Evolutionary conservation across 2,329 filamentous ascomycete genomes (phyloP).

Genomic region (Aspergillus hiratsukae): DNA sequence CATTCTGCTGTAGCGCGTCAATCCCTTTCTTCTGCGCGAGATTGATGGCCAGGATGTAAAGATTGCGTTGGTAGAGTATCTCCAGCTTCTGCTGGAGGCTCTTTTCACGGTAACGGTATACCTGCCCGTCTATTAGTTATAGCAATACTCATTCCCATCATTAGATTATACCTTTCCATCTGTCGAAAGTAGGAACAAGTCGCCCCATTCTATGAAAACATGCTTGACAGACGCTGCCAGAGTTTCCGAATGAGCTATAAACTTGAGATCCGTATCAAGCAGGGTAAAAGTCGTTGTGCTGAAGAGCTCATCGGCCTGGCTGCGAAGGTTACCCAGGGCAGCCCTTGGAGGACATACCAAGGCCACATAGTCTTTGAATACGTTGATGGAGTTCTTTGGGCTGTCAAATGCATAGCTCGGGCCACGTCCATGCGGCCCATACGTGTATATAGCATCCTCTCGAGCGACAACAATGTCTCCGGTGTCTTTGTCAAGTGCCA

Average conservation of each 20-base stretch:
- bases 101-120: constrained; percentile 87
- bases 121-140: constrained; percentile 45
- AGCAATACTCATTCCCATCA: neutral
- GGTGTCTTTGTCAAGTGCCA: constrained; percentile 75
- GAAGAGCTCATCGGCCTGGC: constrained; percentile 71
- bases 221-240: constrained; percentile 74
- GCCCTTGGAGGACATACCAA: constrained; percentile 74
- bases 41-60: constrained; percentile 88
- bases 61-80: constrained; percentile 87
- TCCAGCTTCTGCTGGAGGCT: constrained; percentile 85
- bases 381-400: constrained; percentile 73
- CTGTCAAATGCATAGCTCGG: constrained; percentile 89
- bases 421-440: constrained; percentile 77
- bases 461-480: constrained; percentile 87
- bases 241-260: constrained; percentile 84
- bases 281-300: constrained; percentile 84
- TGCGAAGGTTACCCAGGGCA: constrained; percentile 68
- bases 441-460: constrained; percentile 94
- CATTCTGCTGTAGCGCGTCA: constrained; percentile 74
- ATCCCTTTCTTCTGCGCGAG: constrained; percentile 85
- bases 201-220: constrained; percentile 83
- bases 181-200: constrained; percentile 82
- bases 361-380: constrained; percentile 81
- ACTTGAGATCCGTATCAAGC: constrained; percentile 84
- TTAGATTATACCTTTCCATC: constrained; percentile 72